Evolutionary conservation across 805 yeast species (phyloP).

Genomic region (Metschnikowia lunata): DNA sequence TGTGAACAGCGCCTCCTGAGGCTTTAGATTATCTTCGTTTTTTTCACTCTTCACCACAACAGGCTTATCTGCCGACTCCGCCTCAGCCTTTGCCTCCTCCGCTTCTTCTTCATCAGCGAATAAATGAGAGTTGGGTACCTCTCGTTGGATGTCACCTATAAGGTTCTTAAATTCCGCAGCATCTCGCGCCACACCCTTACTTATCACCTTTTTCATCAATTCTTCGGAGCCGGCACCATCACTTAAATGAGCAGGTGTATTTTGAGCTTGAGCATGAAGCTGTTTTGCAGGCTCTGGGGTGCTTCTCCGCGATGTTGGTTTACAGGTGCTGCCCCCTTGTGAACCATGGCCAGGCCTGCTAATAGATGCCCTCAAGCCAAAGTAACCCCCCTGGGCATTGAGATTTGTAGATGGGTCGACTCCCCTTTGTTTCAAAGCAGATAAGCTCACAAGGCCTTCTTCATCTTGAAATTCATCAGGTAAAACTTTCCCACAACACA

Average conservation of each 20-base stretch:
- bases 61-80: not conserved
- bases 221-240: conserved; percentile 14
- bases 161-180: conserved; percentile 27
- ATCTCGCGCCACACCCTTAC: conserved; percentile 30
- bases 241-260: not conserved
- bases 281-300: not conserved
- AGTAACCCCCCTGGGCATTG: conserved; percentile 34
- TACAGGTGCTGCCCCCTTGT: not conserved
- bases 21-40: not conserved
- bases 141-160: conserved; percentile 30
- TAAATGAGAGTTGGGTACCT: conserved; percentile 32
- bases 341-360: not conserved
- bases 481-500: conserved; percentile 56
- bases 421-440: conserved; percentile 29
- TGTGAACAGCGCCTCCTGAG: not conserved
- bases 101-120: conserved; percentile 37
- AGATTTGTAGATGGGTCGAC: conserved; percentile 42
- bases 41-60: not conserved
- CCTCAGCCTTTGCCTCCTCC: conserved; percentile 2
- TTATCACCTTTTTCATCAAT: conserved; percentile 35
- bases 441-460: conserved; percentile 40
- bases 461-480: conserved; percentile 55
- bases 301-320: not conserved
- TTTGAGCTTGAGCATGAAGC: not conserved
- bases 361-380: conserved; percentile 20